These are phyloP conservation scores for Blastomyces silverae DNA, from an alignment of 2,329 filamentous ascomycete species.

Conservation along the genomic window DNA sequence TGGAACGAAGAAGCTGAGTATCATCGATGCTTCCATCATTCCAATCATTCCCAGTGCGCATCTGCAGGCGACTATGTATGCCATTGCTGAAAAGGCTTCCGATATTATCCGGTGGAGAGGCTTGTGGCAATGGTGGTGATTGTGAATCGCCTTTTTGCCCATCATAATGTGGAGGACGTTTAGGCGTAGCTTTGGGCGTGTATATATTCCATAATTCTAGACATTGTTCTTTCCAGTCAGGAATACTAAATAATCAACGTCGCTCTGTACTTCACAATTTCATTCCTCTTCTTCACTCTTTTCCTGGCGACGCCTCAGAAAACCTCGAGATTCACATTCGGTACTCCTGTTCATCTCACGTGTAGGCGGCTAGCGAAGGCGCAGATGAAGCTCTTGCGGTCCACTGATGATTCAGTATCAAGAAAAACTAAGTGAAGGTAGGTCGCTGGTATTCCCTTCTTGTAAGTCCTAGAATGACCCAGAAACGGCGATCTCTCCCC, in stretches of 20 bases:
- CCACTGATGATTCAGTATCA: neutral
- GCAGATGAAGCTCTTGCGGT: neutral
- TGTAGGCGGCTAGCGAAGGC: neutral
- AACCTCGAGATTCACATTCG: neutral
- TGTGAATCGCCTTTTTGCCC: too few species aligned
- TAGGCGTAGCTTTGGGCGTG: neutral
- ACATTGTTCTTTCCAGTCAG: neutral
- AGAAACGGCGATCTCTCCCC: too few species aligned
- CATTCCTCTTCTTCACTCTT: neutral
- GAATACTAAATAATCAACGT: neutral
- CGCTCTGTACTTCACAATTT: neutral
- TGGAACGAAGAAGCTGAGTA: conserved; percentile 29
- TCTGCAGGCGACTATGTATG: conserved; percentile 36
- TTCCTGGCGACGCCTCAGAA: neutral
- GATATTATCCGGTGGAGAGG: conserved; percentile 25
- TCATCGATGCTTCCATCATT: conserved; percentile 34
- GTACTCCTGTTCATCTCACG: neutral
- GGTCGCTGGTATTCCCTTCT: neutral
- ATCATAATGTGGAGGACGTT: neutral
- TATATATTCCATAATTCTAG: conserved; percentile 5
- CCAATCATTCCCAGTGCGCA: conserved; percentile 34
- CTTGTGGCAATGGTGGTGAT: neutral
- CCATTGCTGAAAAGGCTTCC: conserved; percentile 30
- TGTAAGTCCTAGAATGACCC: neutral
- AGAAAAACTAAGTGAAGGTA: neutral